These are phyloP conservation scores for Dryas integrifolia DNA, from an alignment of 331 rosid genomes.

Conservation along the genomic window DNA sequence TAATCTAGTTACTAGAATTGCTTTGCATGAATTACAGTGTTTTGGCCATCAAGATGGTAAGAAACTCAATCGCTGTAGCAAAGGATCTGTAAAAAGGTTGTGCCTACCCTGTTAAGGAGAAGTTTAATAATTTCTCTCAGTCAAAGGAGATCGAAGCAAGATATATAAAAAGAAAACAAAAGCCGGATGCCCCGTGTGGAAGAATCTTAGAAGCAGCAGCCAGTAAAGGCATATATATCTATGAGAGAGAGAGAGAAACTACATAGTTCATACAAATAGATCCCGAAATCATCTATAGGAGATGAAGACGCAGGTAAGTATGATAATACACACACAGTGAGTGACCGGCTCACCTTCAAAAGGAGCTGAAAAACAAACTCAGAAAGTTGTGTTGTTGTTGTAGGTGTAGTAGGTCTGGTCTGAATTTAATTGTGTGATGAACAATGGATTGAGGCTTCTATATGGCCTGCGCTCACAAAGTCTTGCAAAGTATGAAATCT, in stretches of 20 bases:
- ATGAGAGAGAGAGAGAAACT: neutral
- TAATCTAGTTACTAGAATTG: no score
- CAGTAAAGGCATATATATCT: neutral
- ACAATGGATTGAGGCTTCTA: constrained; percentile 12
- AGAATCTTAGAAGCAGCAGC: neutral
- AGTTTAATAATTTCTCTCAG: no score
- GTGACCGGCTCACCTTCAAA: no score
- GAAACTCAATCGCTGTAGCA: no score
- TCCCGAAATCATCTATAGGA: neutral
- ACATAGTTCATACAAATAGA: neutral
- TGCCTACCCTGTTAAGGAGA: no score
- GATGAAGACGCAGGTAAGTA: neutral
- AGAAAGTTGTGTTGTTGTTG: neutral
- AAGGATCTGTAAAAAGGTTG: no score
- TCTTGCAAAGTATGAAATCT: constrained; percentile 36
- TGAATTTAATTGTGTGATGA: constrained; percentile 10
- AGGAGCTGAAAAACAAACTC: neutral
- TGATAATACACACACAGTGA: neutral
- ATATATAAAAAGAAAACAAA: no score
- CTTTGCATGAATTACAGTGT: no score
- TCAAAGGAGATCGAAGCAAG: no score
- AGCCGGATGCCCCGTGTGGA: no score
- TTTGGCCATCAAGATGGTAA: no score
- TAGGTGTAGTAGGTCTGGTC: neutral
- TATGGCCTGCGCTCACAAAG: constrained; percentile 8